A percentile compares a stretch with the other conserved stretches of the same genome.
Conservation (phyloP, 1,139 yeast genomes). For the Pichiaceae sp. region DNA sequence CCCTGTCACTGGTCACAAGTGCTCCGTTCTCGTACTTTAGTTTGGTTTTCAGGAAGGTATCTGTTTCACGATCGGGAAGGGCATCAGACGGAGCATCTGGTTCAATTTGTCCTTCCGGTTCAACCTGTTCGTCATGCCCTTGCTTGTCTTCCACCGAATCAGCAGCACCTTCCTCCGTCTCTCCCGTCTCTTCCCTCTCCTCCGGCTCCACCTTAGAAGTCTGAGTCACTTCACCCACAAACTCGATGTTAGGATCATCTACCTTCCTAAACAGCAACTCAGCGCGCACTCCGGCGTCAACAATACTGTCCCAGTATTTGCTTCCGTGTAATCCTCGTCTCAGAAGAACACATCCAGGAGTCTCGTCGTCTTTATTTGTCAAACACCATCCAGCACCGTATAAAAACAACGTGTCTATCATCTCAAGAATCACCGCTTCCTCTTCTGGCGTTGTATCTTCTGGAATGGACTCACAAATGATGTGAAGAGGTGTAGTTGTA, state of each 20-base stretch:
- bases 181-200: conserved; percentile 14
- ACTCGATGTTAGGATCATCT: conserved; percentile 48
- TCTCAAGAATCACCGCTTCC: conserved; percentile 33
- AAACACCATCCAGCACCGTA: conserved; percentile 92
- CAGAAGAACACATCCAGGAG: conserved; percentile 68
- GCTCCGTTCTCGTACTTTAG: conserved; percentile 66
- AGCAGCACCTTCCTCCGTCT: conserved; percentile 12
- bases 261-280: conserved; percentile 73
- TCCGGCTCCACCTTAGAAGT: conserved; percentile 14
- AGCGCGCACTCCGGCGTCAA: conserved; percentile 87
- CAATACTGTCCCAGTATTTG: conserved; percentile 34
- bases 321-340: conserved; percentile 38
- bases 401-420: conserved; percentile 63
- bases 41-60: conserved; percentile 56
- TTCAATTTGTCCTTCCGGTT: not conserved
- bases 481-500: conserved; percentile 76
- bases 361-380: conserved; percentile 54
- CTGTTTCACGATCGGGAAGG: conserved; percentile 52
- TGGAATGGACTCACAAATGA: conserved; percentile 49
- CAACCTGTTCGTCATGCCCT: conserved; percentile 15
- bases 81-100: conserved; percentile 8
- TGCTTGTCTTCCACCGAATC: conserved; percentile 12
- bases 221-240: conserved; percentile 29
- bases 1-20: conserved; percentile 58
- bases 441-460: conserved; percentile 38